These are phyloP conservation scores for Blastobotrys ciferrii DNA, from an alignment of 1,139 yeast genomes.

Conservation along the genomic window DNA sequence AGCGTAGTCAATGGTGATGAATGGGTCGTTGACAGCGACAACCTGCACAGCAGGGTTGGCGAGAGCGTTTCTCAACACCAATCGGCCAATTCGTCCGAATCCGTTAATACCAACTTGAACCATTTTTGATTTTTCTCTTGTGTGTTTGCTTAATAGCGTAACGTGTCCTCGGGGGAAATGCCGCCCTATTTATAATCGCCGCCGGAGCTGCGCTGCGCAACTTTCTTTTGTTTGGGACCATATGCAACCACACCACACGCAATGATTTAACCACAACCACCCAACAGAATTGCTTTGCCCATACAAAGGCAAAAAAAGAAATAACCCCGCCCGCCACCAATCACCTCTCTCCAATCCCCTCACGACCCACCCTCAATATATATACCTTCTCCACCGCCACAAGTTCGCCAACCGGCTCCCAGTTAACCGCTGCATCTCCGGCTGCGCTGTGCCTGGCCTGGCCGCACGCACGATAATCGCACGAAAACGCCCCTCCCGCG, in stretches of 20 bases:
- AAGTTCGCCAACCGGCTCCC: neutral
- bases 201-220: neutral
- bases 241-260: neutral
- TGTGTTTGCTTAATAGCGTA: slow-evolving; percentile 29
- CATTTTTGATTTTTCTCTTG: slow-evolving; percentile 28
- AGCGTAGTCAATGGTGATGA: slow-evolving; percentile 79
- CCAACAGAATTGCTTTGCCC: neutral
- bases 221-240: slow-evolving; percentile 7
- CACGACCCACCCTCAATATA: too few relatives aligned
- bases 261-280: neutral
- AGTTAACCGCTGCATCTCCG: too few relatives aligned
- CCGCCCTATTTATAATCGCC: slow-evolving; percentile 13
- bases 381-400: neutral
- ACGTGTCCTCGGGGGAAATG: slow-evolving; percentile 19
- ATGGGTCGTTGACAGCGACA: slow-evolving; percentile 82
- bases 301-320: neutral
- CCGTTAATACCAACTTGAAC: slow-evolving; percentile 76
- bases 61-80: slow-evolving; percentile 74
- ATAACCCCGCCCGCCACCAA: neutral
- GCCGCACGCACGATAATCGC: neutral
- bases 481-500: neutral
- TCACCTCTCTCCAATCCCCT: too few relatives aligned
- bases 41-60: slow-evolving; percentile 66
- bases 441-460: too few relatives aligned
- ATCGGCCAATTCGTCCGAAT: slow-evolving; percentile 87